A percentile compares a stretch with the other conserved stretches of the same genome.
Evolutionary conservation across 148 eudicot species (phyloP).

Genomic region (Rhododendron ovatum): DNA sequence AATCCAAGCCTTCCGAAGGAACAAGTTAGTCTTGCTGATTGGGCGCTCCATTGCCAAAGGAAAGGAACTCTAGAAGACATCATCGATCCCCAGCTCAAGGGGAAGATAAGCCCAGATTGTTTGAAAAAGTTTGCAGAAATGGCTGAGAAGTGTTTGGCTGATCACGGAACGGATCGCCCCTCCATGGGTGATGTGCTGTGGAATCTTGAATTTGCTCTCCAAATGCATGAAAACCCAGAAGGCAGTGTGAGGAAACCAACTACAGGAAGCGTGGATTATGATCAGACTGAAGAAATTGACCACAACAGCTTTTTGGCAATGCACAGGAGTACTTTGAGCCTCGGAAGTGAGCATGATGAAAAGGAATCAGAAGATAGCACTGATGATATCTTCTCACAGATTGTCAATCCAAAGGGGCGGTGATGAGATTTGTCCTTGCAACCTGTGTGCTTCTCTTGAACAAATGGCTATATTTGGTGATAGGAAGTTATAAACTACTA

Average conservation of each 20-base stretch:
- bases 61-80: constrained; percentile 34
- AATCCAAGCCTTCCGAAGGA: constrained; percentile 43
- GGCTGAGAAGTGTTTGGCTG: constrained; percentile 40
- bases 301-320: constrained; percentile 24
- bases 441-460: background rate
- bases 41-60: constrained; percentile 31
- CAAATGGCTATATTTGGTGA: background rate
- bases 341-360: constrained; percentile 26
- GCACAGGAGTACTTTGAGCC: constrained; percentile 41
- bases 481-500: background rate
- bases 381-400: constrained; percentile 40
- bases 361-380: constrained; percentile 12
- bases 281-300: constrained; percentile 11
- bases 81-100: constrained; percentile 44
- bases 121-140: constrained; percentile 38
- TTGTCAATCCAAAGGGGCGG: constrained; percentile 32
- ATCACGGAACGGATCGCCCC: constrained; percentile 44
- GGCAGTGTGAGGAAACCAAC: constrained; percentile 4
- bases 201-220: constrained; percentile 39
- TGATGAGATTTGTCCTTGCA: constrained; percentile 11
- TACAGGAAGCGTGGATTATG: constrained; percentile 8
- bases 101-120: constrained; percentile 34
- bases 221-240: constrained; percentile 25
- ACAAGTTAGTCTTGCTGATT: constrained; percentile 45
- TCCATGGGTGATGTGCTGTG: constrained; percentile 51